Evolutionary conservation across 2,329 filamentous ascomycete species (phyloP).

Genomic region (Fusarium keratoplasticum): DNA sequence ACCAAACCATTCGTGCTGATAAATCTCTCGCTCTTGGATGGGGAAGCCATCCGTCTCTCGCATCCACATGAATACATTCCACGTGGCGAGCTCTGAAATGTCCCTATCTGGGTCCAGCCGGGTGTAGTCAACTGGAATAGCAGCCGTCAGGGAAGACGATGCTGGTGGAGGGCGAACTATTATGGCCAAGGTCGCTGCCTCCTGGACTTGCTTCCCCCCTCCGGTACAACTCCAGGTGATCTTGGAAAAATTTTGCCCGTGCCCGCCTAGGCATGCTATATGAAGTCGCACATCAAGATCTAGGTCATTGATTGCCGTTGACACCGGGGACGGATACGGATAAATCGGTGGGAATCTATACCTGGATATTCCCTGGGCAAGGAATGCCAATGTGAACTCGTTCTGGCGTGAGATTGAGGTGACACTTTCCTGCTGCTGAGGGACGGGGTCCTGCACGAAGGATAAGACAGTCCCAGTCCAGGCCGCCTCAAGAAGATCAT

Average conservation of each 20-base stretch:
- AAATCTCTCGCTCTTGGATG: background rate
- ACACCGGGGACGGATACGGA: background rate
- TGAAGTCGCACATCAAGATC: conserved; percentile 2
- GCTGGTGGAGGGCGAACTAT: background rate
- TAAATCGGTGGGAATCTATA: background rate
- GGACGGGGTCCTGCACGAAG: background rate
- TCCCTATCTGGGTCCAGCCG: background rate
- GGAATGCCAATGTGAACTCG: background rate
- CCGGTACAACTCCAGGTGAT: background rate
- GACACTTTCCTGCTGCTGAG: background rate
- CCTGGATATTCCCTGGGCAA: background rate
- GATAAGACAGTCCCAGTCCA: background rate
- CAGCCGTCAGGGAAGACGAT: background rate
- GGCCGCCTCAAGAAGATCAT: background rate
- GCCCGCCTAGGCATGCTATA: background rate
- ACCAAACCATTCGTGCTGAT: conserved; percentile 3
- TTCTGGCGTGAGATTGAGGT: background rate
- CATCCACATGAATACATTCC: background rate
- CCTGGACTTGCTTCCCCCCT: background rate
- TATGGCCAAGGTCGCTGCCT: background rate
- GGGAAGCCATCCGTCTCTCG: conserved; percentile 1
- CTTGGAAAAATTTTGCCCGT: background rate
- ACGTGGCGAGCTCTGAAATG: background rate
- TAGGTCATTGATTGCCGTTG: background rate
- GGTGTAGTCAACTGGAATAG: background rate